Conservation (phyloP, 106 monocot species). For the Allium fistulosum region DNA sequence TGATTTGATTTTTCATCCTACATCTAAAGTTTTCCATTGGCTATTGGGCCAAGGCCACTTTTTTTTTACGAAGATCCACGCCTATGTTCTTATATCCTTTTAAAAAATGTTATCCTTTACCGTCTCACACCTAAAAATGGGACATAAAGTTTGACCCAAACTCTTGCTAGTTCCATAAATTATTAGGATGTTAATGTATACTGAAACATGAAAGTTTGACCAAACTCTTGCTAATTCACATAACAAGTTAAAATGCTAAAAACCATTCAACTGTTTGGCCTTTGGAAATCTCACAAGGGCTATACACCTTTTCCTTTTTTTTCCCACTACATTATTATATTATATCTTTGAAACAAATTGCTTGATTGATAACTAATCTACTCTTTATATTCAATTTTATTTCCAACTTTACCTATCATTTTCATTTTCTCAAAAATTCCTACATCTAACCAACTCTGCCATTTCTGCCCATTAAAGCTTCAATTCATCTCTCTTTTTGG, state of each 20-base stretch:
- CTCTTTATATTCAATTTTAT: neutral
- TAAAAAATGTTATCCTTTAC: too few relatives aligned
- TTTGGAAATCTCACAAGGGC: neutral
- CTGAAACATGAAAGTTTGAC: neutral
- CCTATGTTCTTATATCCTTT: too few relatives aligned
- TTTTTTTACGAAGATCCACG: too few relatives aligned
- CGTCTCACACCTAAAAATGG: neutral
- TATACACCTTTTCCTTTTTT: neutral
- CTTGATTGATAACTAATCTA: neutral
- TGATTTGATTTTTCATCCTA: too few relatives aligned
- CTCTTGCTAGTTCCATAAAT: neutral
- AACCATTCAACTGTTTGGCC: neutral
- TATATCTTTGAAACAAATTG: neutral
- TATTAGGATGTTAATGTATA: neutral
- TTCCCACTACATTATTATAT: neutral
- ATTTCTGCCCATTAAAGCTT: neutral
- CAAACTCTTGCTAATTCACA: too few relatives aligned
- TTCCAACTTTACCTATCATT: neutral
- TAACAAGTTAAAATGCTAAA: neutral
- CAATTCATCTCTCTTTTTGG: neutral
- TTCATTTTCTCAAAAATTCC: neutral
- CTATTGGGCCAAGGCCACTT: too few relatives aligned
- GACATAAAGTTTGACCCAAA: neutral
- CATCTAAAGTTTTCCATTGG: too few relatives aligned
- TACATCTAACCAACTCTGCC: neutral